Evolutionary conservation across 2,329 filamentous ascomycete genomes (phyloP), one percentile per base, ranked within the genome.

Genomic region (Xylariaceae sp.): DNA sequence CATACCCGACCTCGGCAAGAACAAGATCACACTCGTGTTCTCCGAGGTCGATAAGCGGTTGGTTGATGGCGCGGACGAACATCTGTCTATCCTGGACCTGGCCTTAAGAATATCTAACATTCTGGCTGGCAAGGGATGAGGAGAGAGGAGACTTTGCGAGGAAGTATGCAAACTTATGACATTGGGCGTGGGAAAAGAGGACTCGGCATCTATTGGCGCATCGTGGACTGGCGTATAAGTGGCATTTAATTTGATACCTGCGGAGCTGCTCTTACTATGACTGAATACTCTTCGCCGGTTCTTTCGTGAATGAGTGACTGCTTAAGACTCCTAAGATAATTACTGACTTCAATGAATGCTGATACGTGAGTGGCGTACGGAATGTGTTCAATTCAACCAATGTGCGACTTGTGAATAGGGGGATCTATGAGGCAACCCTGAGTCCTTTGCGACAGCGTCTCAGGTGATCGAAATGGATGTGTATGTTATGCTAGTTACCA

Each of bases 21-120:
- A 93, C 71, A 88, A 88, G 73, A 93, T 99, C 60, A 88, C 93
- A 52, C 80, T 90, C 63, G 80, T 93, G 2, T 99, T 99, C 71
- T 97, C 92, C 0, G 92, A 97, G 74, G 82, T 93, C 34, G 94
- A 99, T 72, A 97, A 97, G 80, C 83, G 94, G 65, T 76, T 99
- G 51, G 88, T 96, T 4, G 95, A 99, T 74, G 94, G 94, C 7
- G 89, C 92, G 2, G 94, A 99, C 71, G 94, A 99, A 76, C 93
- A 99, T 72, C 78, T 99, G 23, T 91, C 90, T 0, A 88, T 97
- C 60, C 77, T 99, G 37, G 93, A 99, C 73, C 72, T 97, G 65
- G 82, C 88, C 5, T 79, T 97, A 70, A 86, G 90, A 69, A 88
- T 96, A 76, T 90, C 90, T 0, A 84, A 83, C 35, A 86, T 94